These are phyloP conservation scores for Plasmodium blacklocki DNA, from an alignment of 169 alveolate genomes.

Conservation along the genomic window DNA sequence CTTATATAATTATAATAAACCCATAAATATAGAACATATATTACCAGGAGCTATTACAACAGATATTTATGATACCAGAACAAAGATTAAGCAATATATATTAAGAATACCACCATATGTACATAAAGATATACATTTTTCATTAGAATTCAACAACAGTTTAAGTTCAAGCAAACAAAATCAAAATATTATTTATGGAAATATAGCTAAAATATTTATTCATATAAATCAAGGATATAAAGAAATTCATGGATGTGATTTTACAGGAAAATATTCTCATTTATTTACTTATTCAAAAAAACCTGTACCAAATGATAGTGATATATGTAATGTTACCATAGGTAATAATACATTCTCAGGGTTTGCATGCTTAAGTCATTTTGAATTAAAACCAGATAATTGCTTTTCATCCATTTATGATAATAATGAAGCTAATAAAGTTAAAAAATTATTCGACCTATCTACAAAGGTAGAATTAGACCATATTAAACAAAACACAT, in stretches of 20 bases:
- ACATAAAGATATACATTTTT: slow-evolving; percentile 17
- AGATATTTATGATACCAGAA: slow-evolving; percentile 18
- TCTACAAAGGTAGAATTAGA: slow-evolving; percentile 37
- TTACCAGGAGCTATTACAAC: slow-evolving; percentile 53
- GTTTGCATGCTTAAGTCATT: slow-evolving; percentile 53
- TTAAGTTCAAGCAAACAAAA: background rate
- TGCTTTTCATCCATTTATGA: slow-evolving; percentile 42
- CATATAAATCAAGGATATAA: slow-evolving; percentile 34
- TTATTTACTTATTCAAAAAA: slow-evolving; percentile 16
- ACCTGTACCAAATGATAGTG: slow-evolving; percentile 4
- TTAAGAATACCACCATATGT: slow-evolving; percentile 66
- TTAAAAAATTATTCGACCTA: slow-evolving; percentile 22
- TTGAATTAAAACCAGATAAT: slow-evolving; percentile 16
- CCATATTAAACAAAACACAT: slow-evolving; percentile 18
- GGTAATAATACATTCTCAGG: slow-evolving; percentile 53
- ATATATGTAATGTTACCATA: slow-evolving; percentile 18
- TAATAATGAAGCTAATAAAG: slow-evolving; percentile 14
- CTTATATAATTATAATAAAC: slow-evolving; percentile 10
- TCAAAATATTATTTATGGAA: slow-evolving; percentile 8
- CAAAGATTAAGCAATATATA: slow-evolving; percentile 20
- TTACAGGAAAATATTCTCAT: slow-evolving; percentile 45
- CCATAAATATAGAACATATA: slow-evolving; percentile 32
- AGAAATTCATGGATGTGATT: slow-evolving; percentile 65
- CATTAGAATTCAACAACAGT: slow-evolving; percentile 37
- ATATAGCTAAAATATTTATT: slow-evolving; percentile 4